phyloP scores from a whole-genome alignment of 129 eudicot species.

The Sambucus nigra region DNA sequence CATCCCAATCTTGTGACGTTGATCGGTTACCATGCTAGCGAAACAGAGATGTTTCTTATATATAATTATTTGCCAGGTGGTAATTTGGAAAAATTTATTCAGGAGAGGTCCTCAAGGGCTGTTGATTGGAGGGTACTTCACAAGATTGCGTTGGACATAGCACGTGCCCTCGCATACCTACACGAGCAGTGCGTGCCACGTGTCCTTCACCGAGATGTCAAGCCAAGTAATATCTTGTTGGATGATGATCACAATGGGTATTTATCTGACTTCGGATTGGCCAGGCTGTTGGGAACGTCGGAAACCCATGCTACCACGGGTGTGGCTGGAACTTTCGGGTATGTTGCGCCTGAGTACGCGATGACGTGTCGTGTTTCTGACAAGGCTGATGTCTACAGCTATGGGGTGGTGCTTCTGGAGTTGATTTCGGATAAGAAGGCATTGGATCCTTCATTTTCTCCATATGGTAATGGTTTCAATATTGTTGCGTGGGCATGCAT shows the following conservation, averaged over 20 bases:
- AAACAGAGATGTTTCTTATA: slow-evolving; percentile 82
- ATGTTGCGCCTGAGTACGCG: slow-evolving; percentile 84
- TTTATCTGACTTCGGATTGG: slow-evolving; percentile 76
- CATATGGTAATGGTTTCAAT: slow-evolving; percentile 82
- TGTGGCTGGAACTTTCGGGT: slow-evolving; percentile 86
- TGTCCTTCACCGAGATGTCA: slow-evolving; percentile 88
- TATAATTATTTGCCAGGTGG: slow-evolving; percentile 85
- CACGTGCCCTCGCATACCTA: slow-evolving; percentile 80
- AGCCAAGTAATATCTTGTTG: slow-evolving; percentile 76
- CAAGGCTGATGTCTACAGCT: slow-evolving; percentile 89
- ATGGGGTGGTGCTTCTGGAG: slow-evolving; percentile 86
- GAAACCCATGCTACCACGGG: slow-evolving; percentile 92
- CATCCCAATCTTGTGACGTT: slow-evolving; percentile 81
- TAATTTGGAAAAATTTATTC: slow-evolving; percentile 75
- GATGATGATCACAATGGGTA: slow-evolving; percentile 79
- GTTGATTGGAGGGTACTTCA: slow-evolving; percentile 80
- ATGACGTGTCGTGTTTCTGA: slow-evolving; percentile 96
- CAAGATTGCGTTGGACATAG: slow-evolving; percentile 76
- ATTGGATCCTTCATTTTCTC: slow-evolving; percentile 74
- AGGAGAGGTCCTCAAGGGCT: slow-evolving; percentile 65
- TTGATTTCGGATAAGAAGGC: slow-evolving; percentile 75
- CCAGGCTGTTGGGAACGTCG: slow-evolving; percentile 65
- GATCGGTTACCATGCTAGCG: slow-evolving; percentile 87
- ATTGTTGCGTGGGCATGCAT: slow-evolving; percentile 88
- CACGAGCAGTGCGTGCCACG: slow-evolving; percentile 94